These are phyloP conservation scores for Acidiella bohemica DNA, from an alignment of 495 filamentous ascomycete species.

Conservation along the genomic window DNA sequence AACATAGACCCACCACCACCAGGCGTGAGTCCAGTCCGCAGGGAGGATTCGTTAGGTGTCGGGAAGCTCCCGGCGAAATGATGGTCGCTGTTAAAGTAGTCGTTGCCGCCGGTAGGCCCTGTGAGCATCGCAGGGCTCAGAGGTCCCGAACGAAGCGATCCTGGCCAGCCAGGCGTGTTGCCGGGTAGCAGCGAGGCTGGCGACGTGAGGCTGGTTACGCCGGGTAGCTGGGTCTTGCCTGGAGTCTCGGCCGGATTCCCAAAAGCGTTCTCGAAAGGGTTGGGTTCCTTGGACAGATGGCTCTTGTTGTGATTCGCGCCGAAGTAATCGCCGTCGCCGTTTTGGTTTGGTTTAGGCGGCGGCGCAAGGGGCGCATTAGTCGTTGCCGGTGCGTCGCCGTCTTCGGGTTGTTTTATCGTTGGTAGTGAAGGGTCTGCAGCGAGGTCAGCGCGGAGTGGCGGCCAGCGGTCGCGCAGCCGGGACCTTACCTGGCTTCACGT, in stretches of 20 bases:
- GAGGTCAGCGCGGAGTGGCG: not conserved
- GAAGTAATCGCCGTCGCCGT: constrained; percentile 57
- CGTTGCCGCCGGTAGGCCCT: constrained; percentile 56
- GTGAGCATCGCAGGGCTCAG: constrained; percentile 96
- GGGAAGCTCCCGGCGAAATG: constrained; percentile 73
- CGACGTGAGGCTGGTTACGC: constrained; percentile 82
- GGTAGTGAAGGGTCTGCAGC: constrained; percentile 9
- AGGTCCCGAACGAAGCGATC: constrained; percentile 80
- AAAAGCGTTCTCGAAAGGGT: constrained; percentile 94
- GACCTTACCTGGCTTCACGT: no score
- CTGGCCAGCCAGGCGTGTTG: constrained; percentile 54
- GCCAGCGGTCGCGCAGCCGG: no score
- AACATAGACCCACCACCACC: constrained; percentile 98
- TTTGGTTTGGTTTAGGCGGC: constrained; percentile 54
- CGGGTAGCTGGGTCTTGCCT: constrained; percentile 77
- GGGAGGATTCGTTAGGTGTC: constrained; percentile 94
- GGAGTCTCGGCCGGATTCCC: constrained; percentile 61
- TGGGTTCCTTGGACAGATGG: constrained; percentile 70
- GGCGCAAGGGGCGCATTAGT: constrained; percentile 54
- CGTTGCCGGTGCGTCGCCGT: constrained; percentile 21
- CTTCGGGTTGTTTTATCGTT: constrained; percentile 17
- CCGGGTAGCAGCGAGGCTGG: constrained; percentile 69
- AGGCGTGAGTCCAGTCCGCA: constrained; percentile 83
- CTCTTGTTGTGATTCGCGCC: constrained; percentile 40
- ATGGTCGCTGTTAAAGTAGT: constrained; percentile 56